A percentile compares a stretch with the other conserved stretches of the same genome.
Conservation (phyloP, 192 early-diverging fungal species). For the Tieghemiomyces parasiticus region DNA sequence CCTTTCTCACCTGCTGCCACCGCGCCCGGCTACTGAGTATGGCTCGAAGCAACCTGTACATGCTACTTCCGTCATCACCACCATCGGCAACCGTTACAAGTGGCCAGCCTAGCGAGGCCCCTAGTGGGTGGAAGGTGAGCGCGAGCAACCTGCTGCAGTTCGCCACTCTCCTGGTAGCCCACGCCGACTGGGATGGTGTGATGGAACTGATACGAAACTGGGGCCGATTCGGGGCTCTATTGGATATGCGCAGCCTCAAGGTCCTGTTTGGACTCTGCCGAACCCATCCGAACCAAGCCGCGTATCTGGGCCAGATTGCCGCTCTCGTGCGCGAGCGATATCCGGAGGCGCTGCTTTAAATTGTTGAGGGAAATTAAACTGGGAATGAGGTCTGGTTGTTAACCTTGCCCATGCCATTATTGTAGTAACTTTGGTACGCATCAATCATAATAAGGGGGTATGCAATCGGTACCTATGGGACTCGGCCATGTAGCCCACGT, state of each 20-base stretch:
- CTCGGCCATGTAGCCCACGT: too few species aligned
- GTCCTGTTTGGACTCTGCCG: neutral
- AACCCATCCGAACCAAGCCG: neutral
- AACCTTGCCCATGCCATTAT: too few species aligned
- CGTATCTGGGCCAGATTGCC: neutral
- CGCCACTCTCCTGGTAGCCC: constrained; percentile 1
- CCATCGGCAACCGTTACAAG: too few species aligned
- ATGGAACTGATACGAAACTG: constrained; percentile 2
- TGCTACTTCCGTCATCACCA: too few species aligned
- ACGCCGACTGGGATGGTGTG: neutral
- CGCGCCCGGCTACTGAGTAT: neutral
- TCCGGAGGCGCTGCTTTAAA: constrained; percentile 2
- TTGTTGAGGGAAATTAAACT: too few species aligned
- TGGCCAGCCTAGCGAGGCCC: neutral
- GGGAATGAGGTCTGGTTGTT: too few species aligned
- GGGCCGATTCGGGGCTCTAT: constrained; percentile 3
- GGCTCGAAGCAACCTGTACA: neutral
- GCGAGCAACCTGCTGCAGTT: constrained; percentile 3
- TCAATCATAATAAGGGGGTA: too few species aligned
- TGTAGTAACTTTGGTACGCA: too few species aligned
- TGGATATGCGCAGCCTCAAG: constrained; percentile 4
- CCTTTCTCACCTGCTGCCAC: constrained; percentile 8
- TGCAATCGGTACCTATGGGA: too few species aligned
- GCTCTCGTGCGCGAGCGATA: neutral
- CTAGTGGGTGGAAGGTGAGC: neutral